These are phyloP conservation scores for Syncephalastrum sp. DNA, from an alignment of 371 early-diverging fungal species.

Conservation along the genomic window DNA sequence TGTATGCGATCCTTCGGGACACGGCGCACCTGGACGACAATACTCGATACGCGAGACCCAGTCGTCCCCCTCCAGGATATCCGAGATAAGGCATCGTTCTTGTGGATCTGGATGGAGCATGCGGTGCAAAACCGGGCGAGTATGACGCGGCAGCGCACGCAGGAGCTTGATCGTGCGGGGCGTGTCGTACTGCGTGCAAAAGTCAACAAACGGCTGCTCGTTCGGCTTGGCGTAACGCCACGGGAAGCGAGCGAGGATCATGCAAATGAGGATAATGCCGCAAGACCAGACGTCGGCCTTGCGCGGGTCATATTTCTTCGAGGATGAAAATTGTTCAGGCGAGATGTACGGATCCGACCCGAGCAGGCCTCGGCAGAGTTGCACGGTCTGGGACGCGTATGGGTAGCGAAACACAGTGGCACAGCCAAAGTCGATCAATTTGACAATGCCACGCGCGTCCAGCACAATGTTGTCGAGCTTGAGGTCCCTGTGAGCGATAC, in stretches of 20 bases:
- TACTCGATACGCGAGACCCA: too few relatives aligned
- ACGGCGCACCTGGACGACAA: too few relatives aligned
- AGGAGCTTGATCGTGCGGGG: too few relatives aligned
- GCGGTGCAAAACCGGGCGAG: too few relatives aligned
- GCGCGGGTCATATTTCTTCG: conserved; percentile 40
- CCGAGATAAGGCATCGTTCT: too few relatives aligned
- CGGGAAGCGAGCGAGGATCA: conserved; percentile 68
- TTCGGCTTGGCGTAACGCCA: conserved; percentile 34
- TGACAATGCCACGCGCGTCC: conserved; percentile 65
- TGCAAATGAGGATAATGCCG: conserved; percentile 60
- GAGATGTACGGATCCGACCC: conserved; percentile 61
- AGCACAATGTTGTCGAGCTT: conserved; percentile 83
- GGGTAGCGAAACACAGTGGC: conserved; percentile 74
- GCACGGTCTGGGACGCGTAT: conserved; percentile 39
- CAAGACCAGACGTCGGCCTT: conserved; percentile 58
- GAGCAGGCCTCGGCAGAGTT: conserved; percentile 20
- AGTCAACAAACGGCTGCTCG: too few relatives aligned
- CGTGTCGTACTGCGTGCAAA: too few relatives aligned
- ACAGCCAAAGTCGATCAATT: conserved; percentile 91
- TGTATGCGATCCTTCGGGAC: too few relatives aligned
- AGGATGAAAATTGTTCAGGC: conserved; percentile 54
- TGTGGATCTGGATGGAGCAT: too few relatives aligned
- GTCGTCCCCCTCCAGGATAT: too few relatives aligned
- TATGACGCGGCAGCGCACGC: too few relatives aligned
- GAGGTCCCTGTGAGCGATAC: conserved; percentile 81